Evolutionary conservation across 306 rosid species (phyloP).

Genomic region (Benincasa hispida): DNA sequence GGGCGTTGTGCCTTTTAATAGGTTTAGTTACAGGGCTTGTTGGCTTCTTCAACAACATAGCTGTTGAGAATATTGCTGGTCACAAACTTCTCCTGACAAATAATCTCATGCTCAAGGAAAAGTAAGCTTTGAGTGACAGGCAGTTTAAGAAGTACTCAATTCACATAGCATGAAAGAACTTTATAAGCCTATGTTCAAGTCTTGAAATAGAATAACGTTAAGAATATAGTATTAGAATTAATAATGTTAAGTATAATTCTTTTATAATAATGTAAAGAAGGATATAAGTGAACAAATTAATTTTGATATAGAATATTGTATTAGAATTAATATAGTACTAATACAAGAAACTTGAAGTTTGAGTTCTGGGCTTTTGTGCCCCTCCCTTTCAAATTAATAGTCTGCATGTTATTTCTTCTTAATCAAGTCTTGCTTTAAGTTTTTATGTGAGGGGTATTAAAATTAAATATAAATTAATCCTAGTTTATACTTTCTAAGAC

Average conservation of each 20-base stretch:
- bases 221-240: not conserved
- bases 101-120: slow-evolving; percentile 36
- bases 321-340: not conserved
- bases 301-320: not conserved
- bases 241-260: not conserved
- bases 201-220: not conserved
- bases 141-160: not conserved
- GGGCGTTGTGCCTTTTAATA: slow-evolving; percentile 60
- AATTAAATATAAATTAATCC: not conserved
- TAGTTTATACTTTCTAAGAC: not conserved
- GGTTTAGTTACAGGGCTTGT: slow-evolving; percentile 63
- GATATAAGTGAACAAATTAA: not conserved
- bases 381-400: not conserved
- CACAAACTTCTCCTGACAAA: slow-evolving; percentile 48
- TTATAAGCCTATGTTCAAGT: not conserved
- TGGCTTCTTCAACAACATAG: slow-evolving; percentile 59
- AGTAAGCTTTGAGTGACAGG: slow-evolving; percentile 22
- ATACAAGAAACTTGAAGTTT: not conserved
- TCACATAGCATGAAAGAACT: not conserved
- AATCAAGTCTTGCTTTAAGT: not conserved
- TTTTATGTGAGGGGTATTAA: not conserved
- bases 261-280: not conserved
- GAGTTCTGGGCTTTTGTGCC: not conserved
- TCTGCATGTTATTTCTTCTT: not conserved
- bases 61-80: slow-evolving; percentile 78